phyloP scores from a whole-genome alignment of 2,329 filamentous ascomycete genomes.

The Chaetomium strumarium region DNA sequence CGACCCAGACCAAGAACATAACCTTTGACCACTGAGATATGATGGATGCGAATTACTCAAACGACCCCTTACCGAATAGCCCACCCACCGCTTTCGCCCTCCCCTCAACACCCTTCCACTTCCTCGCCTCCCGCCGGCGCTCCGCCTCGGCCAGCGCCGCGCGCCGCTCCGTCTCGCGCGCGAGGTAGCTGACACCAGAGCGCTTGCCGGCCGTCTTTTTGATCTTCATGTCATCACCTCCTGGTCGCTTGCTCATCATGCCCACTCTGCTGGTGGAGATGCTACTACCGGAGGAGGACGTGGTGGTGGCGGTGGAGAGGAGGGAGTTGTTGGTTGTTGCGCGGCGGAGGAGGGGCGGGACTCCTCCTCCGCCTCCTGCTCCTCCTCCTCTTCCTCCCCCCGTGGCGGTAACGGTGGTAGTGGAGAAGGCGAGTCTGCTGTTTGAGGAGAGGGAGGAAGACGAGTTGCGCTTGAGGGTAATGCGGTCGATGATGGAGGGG shows the following conservation, averaged over 20 bases:
- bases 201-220: constrained; percentile 56
- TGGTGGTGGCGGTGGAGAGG: constrained; percentile 29
- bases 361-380: constrained; percentile 33
- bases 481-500: constrained; percentile 66
- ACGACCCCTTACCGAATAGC: constrained; percentile 51
- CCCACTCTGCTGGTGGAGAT: constrained; percentile 30
- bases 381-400: constrained; percentile 35
- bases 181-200: constrained; percentile 56
- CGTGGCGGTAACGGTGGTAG: constrained; percentile 26
- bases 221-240: constrained; percentile 45
- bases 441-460: constrained; percentile 30
- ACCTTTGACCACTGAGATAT: too few species aligned
- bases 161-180: constrained; percentile 51
- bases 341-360: constrained; percentile 65
- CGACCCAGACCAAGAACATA: too few species aligned
- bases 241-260: constrained; percentile 5
- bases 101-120: constrained; percentile 51
- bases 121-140: constrained; percentile 52
- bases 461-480: constrained; percentile 57
- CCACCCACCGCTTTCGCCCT: constrained; percentile 52
- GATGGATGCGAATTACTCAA: constrained; percentile 39
- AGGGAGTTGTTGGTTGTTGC: constrained; percentile 62
- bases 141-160: constrained; percentile 52
- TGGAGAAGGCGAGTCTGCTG: constrained; percentile 25
- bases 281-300: constrained; percentile 27